Evolutionary conservation across 2,329 filamentous ascomycete species (phyloP).

Genomic region (Aspergillus vadensis): DNA sequence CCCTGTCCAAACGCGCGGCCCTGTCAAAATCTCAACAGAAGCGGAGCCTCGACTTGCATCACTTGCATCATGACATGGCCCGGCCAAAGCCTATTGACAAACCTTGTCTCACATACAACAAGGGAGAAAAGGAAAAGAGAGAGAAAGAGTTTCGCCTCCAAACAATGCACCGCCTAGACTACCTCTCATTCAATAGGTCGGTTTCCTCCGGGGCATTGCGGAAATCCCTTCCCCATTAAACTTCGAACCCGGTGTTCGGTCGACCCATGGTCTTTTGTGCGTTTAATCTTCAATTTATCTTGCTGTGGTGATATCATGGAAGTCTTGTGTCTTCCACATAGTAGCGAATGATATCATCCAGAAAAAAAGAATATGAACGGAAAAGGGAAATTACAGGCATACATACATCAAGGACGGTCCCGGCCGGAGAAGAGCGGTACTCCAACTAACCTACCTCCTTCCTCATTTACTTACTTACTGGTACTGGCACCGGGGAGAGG

Average conservation of each 20-base stretch:
- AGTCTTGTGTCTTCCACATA: not conserved
- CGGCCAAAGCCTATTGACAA: slow-evolving; percentile 9
- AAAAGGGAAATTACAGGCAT: too few relatives aligned
- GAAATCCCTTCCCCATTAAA: slow-evolving; percentile 9
- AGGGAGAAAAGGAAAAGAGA: not conserved
- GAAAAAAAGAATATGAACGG: too few relatives aligned
- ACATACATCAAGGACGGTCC: not conserved
- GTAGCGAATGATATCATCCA: slow-evolving; percentile 9
- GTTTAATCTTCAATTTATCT: slow-evolving; percentile 2
- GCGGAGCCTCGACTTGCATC: slow-evolving; percentile 10
- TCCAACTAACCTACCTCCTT: too few relatives aligned
- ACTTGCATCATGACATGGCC: slow-evolving; percentile 24
- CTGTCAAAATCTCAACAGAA: slow-evolving; percentile 1
- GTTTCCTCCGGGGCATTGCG: not conserved
- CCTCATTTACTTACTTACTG: too few relatives aligned
- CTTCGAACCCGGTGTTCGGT: not conserved
- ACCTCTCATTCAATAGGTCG: not conserved
- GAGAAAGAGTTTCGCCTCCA: slow-evolving; percentile 6
- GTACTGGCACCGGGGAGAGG: too few relatives aligned
- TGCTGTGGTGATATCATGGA: slow-evolving; percentile 22
- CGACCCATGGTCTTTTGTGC: not conserved
- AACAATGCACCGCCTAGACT: not conserved
- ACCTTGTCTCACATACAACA: slow-evolving; percentile 1
- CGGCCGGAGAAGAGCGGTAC: not conserved
- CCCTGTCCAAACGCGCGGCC: not conserved